Conservation (phyloP, 805 yeast genomes). For the Candida nonsorbophila region DNA sequence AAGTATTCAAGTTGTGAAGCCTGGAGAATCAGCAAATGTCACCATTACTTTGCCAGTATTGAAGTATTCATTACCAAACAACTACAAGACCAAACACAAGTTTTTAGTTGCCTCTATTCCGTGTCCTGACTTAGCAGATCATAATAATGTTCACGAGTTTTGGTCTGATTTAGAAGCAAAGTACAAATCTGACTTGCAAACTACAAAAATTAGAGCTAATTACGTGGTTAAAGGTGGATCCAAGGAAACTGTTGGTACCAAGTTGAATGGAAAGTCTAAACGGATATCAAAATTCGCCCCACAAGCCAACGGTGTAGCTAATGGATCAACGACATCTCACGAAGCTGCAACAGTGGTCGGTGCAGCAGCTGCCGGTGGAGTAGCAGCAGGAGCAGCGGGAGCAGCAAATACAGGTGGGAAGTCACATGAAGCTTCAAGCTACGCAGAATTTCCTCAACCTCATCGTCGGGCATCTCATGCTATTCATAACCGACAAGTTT, state of each 20-base stretch:
- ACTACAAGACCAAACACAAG: slow-evolving; percentile 82
- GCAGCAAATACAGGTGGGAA: too few species aligned
- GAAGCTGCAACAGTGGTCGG: slow-evolving; percentile 5
- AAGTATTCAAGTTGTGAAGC: slow-evolving; percentile 73
- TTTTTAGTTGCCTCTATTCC: slow-evolving; percentile 86
- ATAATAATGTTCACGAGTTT: slow-evolving; percentile 52
- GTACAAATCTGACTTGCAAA: slow-evolving; percentile 46
- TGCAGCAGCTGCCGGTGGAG: slow-evolving; percentile 4
- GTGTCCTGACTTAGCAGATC: slow-evolving; percentile 53
- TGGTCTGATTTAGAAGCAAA: slow-evolving; percentile 70
- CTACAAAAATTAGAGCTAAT: slow-evolving; percentile 62
- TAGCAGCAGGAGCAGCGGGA: slow-evolving; percentile 4
- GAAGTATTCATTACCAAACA: slow-evolving; percentile 64
- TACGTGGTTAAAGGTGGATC: slow-evolving; percentile 31
- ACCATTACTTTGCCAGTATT: slow-evolving; percentile 82
- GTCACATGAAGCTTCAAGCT: too few species aligned
- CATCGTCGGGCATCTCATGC: slow-evolving; percentile 1
- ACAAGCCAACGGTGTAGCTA: slow-evolving; percentile 1
- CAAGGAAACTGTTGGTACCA: slow-evolving; percentile 4
- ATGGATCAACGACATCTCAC: slow-evolving; percentile 1
- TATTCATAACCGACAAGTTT: slow-evolving; percentile 5
- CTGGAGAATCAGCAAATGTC: slow-evolving; percentile 68
- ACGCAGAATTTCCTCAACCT: not conserved
- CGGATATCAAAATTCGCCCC: slow-evolving; percentile 12
- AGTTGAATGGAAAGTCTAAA: slow-evolving; percentile 11